Evolutionary conservation across 139 green algal genomes (phyloP).

Genomic region (Auxenochlorella pyrenoidosa): DNA sequence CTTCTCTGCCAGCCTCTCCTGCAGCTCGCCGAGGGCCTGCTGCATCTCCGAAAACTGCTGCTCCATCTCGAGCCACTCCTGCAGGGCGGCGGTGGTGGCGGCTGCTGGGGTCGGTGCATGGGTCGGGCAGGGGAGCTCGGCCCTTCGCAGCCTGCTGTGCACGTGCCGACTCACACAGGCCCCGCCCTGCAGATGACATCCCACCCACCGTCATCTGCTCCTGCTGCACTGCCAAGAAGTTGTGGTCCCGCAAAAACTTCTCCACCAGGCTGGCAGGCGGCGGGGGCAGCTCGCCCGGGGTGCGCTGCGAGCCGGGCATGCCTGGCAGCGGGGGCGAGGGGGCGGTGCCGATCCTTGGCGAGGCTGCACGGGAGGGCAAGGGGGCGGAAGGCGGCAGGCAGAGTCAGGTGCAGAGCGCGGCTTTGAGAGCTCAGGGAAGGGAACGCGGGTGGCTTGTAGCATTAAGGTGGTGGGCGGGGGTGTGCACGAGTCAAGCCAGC

Average conservation of each 20-base stretch:
- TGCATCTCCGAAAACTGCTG: constrained; percentile 18
- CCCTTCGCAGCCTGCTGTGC: no score
- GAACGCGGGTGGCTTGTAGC: not conserved
- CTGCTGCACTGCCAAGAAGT: constrained; percentile 40
- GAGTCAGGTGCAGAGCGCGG: no score
- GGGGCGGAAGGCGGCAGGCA: not conserved
- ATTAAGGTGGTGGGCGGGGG: not conserved
- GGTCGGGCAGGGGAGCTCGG: no score
- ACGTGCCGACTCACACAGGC: not conserved
- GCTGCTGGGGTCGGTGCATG: no score
- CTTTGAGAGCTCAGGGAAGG: no score
- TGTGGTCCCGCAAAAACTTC: constrained; percentile 38
- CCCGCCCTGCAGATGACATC: not conserved
- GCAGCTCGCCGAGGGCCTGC: constrained; percentile 3
- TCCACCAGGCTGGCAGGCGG: constrained; percentile 36
- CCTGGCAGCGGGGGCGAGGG: not conserved
- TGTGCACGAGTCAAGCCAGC: not conserved
- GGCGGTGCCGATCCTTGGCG: not conserved
- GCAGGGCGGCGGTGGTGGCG: not conserved
- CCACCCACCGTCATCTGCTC: constrained; percentile 35
- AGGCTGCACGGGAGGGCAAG: not conserved
- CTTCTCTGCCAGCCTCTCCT: constrained; percentile 6
- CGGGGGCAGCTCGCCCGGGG: constrained; percentile 35
- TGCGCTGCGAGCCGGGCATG: not conserved
- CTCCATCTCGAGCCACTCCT: constrained; percentile 51